A percentile compares a stretch with the other conserved stretches of the same genome.
phyloP scores from a whole-genome alignment of 495 filamentous ascomycete genomes.

The Trichodelitschia bisporula region DNA sequence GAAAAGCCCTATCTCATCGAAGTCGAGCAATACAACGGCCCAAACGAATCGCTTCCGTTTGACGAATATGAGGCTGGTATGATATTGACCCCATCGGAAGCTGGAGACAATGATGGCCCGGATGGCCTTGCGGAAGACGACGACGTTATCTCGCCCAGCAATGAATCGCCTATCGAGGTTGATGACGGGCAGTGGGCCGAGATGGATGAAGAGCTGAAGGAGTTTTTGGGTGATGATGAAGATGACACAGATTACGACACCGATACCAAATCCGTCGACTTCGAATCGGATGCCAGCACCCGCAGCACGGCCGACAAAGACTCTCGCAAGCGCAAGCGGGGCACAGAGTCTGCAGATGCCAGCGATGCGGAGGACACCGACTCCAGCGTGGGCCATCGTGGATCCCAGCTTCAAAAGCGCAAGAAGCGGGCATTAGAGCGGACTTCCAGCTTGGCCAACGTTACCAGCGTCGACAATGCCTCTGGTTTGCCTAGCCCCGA shows the following conservation, averaged over 20 bases:
- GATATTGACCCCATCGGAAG: constrained; percentile 8
- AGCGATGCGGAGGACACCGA: constrained; percentile 20
- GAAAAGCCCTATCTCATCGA: constrained; percentile 45
- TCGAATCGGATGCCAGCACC: constrained; percentile 2
- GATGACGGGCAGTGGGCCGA: constrained; percentile 31
- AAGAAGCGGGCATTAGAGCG: constrained; percentile 16
- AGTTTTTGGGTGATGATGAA: constrained; percentile 36
- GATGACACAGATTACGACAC: constrained; percentile 15
- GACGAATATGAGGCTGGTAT: constrained; percentile 6
- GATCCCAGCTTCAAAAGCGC: constrained; percentile 20
- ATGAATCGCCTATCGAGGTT: background rate
- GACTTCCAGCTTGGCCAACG: constrained; percentile 19
- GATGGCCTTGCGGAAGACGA: constrained; percentile 17
- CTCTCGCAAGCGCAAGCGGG: constrained; percentile 12
- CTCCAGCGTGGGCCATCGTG: constrained; percentile 25
- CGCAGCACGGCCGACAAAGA: background rate
- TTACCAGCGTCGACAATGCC: constrained; percentile 10
- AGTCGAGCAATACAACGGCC: constrained; percentile 4
- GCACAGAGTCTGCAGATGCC: constrained; percentile 10
- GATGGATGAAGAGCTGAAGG: constrained; percentile 49
- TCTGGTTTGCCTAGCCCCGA: constrained; percentile 20
- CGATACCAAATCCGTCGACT: constrained; percentile 6
- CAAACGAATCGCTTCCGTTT: constrained; percentile 4
- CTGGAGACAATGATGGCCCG: constrained; percentile 3
- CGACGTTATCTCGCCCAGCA: constrained; percentile 2